Evolutionary conservation across 163 green algal genomes (phyloP).

Genomic region (Chloromonas sp.): DNA sequence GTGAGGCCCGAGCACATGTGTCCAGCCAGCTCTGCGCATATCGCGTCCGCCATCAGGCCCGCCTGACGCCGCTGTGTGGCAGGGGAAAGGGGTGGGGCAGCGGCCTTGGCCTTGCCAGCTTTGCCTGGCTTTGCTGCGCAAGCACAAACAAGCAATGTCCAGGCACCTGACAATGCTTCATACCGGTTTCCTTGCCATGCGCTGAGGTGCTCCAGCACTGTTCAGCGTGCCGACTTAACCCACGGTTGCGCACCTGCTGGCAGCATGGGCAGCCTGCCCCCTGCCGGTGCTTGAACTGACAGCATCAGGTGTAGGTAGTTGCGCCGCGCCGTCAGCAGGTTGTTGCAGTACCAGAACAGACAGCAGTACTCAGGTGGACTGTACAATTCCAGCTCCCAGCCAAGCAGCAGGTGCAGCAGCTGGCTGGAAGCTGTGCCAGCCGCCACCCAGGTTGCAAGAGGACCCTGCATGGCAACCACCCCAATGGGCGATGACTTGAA

Average conservation of each 20-base stretch:
- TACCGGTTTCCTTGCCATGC: background rate
- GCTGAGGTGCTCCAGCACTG: no score
- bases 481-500: background rate
- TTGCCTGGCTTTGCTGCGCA: slow-evolving; percentile 1
- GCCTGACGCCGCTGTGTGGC: slow-evolving; percentile 2
- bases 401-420: slow-evolving; percentile 63
- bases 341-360: slow-evolving; percentile 54
- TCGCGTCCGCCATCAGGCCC: background rate
- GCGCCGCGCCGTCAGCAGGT: background rate
- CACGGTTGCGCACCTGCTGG: background rate
- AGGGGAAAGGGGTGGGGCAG: background rate
- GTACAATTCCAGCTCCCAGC: slow-evolving; percentile 75
- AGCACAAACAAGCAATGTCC: background rate
- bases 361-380: slow-evolving; percentile 48
- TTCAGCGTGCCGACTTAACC: background rate
- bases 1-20: background rate
- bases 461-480: slow-evolving; percentile 29
- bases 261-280: background rate
- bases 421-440: slow-evolving; percentile 37
- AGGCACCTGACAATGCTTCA: background rate
- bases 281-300: background rate
- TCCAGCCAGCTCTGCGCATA: background rate
- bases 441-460: slow-evolving; percentile 61
- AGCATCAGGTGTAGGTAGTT: background rate
- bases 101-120: background rate